Evolutionary conservation across 768 basidiomycete species (phyloP).

Genomic region (Lepiota venenata): DNA sequence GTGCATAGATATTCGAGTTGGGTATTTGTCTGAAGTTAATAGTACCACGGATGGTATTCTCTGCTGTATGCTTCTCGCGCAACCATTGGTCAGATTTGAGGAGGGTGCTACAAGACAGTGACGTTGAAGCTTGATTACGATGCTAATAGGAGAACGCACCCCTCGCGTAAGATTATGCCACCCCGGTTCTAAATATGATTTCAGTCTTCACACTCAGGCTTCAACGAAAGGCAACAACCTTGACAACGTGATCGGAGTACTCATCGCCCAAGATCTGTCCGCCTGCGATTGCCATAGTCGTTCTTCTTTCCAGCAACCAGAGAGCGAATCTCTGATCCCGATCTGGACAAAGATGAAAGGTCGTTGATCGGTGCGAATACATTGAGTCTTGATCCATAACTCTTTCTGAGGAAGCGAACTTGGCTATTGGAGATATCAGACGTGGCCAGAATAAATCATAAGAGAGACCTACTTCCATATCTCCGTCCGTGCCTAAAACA

Average conservation of each 20-base stretch:
- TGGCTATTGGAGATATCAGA: conserved; percentile 41
- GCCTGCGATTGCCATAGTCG: conserved; percentile 69
- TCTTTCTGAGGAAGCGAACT: conserved; percentile 80
- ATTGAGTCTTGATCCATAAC: conserved; percentile 74
- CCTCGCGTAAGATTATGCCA: conserved; percentile 91
- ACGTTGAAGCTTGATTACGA: neutral
- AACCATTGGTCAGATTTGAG: conserved; percentile 95
- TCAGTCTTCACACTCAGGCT: neutral
- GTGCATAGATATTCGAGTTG: conserved; percentile 79
- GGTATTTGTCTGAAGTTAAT: conserved; percentile 91
- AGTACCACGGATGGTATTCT: conserved; percentile 80
- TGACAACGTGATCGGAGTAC: conserved; percentile 91
- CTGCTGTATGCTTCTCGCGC: conserved; percentile 62
- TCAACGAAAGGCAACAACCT: conserved; percentile 40
- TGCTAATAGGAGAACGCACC: conserved; percentile 36
- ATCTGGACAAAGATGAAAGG: conserved; percentile 75
- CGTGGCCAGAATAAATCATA: neutral
- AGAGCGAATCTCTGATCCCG: conserved; percentile 52
- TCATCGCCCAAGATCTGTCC: conserved; percentile 92
- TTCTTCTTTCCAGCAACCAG: conserved; percentile 69
- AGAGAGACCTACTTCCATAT: conserved; percentile 78
- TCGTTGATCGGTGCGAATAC: conserved; percentile 94
- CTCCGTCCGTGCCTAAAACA: conserved; percentile 69
- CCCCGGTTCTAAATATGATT: conserved; percentile 65
- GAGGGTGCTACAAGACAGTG: conserved; percentile 51